These are phyloP conservation scores for Allium fistulosum DNA, from an alignment of 106 monocot genomes.

Conservation along the genomic window DNA sequence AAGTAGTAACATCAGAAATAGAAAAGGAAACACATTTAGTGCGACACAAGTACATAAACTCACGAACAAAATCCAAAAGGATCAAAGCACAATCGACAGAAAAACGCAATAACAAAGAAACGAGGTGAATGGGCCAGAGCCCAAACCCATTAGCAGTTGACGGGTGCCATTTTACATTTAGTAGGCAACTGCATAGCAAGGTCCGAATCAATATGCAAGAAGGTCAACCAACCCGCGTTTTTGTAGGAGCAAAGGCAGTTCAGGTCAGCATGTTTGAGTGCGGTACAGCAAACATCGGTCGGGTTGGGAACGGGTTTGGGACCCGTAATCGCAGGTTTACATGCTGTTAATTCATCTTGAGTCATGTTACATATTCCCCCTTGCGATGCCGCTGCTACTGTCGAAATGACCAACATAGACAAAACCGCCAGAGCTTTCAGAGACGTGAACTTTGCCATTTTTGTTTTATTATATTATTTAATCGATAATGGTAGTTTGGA, in stretches of 20 bases:
- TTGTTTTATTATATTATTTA: no score
- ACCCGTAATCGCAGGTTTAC: constrained; percentile 34
- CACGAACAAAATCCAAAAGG: no score
- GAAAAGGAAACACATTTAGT: no score
- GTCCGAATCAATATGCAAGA: constrained; percentile 30
- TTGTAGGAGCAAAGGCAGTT: constrained; percentile 55
- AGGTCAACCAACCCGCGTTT: constrained; percentile 22
- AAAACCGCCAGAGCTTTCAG: neutral
- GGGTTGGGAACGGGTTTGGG: constrained; percentile 25
- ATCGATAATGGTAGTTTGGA: neutral
- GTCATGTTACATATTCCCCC: constrained; percentile 40
- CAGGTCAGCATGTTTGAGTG: constrained; percentile 33
- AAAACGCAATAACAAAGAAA: neutral
- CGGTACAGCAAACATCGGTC: constrained; percentile 32
- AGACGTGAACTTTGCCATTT: neutral
- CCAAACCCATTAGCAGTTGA: constrained; percentile 10
- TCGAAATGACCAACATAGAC: neutral
- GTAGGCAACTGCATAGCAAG: constrained; percentile 48
- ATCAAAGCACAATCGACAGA: neutral
- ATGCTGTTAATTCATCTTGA: constrained; percentile 29
- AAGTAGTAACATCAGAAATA: no score
- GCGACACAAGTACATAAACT: no score
- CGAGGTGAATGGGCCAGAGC: neutral
- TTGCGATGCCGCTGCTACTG: neutral
- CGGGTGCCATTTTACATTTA: constrained; percentile 29